Conservation (phyloP, 768 basidiomycete genomes). For the Macrocybe gigantea region DNA sequence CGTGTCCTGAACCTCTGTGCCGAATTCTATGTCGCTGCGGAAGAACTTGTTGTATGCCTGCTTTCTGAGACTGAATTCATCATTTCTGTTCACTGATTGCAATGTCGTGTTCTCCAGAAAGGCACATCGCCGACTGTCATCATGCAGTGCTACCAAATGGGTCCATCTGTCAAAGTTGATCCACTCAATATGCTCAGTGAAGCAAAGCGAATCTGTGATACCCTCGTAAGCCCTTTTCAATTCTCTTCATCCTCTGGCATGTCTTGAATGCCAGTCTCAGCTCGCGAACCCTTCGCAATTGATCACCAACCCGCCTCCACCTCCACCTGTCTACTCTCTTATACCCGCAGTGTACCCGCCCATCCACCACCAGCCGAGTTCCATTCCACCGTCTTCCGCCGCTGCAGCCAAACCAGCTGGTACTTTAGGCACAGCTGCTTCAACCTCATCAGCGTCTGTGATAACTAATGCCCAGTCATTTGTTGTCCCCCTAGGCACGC, state of each 20-base stretch:
- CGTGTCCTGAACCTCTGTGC: slow-evolving; percentile 75
- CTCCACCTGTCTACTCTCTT: slow-evolving; percentile 49
- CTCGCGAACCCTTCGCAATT: slow-evolving; percentile 70
- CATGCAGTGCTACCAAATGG: slow-evolving; percentile 77
- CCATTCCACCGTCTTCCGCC: slow-evolving; percentile 22
- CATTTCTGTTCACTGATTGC: slow-evolving; percentile 2
- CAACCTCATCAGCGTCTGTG: slow-evolving; percentile 29
- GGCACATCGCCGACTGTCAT: slow-evolving; percentile 64
- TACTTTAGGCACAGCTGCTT: slow-evolving; percentile 23
- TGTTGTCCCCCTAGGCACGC: slow-evolving; percentile 54
- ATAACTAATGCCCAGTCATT: slow-evolving; percentile 72
- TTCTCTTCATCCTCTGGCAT: slow-evolving; percentile 1
- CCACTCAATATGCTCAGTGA: slow-evolving; percentile 69
- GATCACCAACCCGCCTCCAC: slow-evolving; percentile 46
- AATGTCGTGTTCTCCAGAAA: slow-evolving; percentile 28
- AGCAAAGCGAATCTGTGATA: slow-evolving; percentile 75
- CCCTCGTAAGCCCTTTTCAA: slow-evolving; percentile 42
- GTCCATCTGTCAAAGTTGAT: slow-evolving; percentile 62
- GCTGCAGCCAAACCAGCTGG: slow-evolving; percentile 20
- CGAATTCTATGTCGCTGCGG: slow-evolving; percentile 82
- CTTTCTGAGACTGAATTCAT: slow-evolving; percentile 4
- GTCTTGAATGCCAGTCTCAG: slow-evolving; percentile 27
- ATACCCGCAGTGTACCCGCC: slow-evolving; percentile 38
- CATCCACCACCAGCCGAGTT: slow-evolving; percentile 16
- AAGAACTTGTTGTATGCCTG: slow-evolving; percentile 70